Base-by-base conservation (phyloP, 208 protist genomes). In the Acanthamoeba lenticulata region DNA sequence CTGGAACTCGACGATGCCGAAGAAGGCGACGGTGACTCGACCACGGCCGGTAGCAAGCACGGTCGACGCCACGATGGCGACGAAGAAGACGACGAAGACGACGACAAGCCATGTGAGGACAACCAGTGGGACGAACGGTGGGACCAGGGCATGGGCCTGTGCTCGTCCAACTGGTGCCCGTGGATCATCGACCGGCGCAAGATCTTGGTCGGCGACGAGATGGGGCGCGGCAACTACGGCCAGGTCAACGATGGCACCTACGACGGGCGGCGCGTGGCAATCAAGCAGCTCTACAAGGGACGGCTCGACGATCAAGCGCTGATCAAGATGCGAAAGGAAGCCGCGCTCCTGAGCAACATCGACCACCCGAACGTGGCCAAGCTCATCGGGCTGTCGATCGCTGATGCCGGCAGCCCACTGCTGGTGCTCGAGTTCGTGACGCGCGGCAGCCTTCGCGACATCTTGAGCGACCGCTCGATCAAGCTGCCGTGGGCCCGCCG, bases 161-260 rank as follows among this genome's bases (percentile, higher is more conserved):
- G 72, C 72, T 81, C 72, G 11, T 81, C 67, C 34, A 79, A 79
- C 36, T 79, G 67, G 29, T 79, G 67, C 32, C 67, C 67, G 3
- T 79, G 67, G 72, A 49, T 81, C 32, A 38, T 81, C 72, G 72
- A 81, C 42, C 15, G 72, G 19, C 72, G 72, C 72, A 19, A 38
- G 27, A 81, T 81, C 72, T 49, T 6, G 19, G 5, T 32, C 2
- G 72, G 72, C 21, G 42, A 49, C 2, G 17, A 19, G 72, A 19
- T 81, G 24, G 72, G 72, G 5, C 4, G 32, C 7, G 72, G 72
- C n/a, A 81, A 81, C n/a, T 44, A 81, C n/a, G 72, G 72, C 5
- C 72, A 38, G 72, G 72, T 44, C 40, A 49, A n/a, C 42, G 1
- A 27, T 5, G 72, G 72, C 40, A 81, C 40, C 72, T 44, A 49